Evolutionary conservation across 2,329 filamentous ascomycete genomes (phyloP), one percentile per base, ranked within the genome.

Genomic region (Microsporum canis): DNA sequence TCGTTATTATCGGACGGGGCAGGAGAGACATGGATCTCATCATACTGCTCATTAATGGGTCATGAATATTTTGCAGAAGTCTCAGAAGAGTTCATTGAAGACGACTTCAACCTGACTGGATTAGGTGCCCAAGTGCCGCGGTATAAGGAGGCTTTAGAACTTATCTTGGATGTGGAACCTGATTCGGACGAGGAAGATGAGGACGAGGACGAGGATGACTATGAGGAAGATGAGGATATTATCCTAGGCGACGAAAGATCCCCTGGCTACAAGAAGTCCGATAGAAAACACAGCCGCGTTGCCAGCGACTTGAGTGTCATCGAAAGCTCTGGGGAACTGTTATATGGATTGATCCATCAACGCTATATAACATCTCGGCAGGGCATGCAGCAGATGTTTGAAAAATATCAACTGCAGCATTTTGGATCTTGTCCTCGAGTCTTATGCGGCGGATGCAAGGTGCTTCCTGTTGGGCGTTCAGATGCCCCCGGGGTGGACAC

Each of bases 51-150:
- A 43, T 81, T 97, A 53, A 83, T 97, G 63, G 94, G 94, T 64
- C 94, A 99, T 74, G 94, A 99, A 76, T 99, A 97, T 78, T 99
- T 99, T 75, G 94, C 94, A 65, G 94, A 99, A 79, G 92, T 99
- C 58, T 94, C 90, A 53, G 94, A 99, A 77, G 94, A 99, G 71
- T 99, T 99, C 70, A 97, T 99, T 72, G 94, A 99, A 75, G 94
- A 99, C 84, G 94, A 99, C 76, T 99, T 99, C 81, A 99, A 99
- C 76, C 81, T 99, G 66, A 99, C 94, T 0, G 94, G 94, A 57
- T 80, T 99, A 70, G 91, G 96, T 76, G 88, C 87, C 63, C 92
- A 97, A 77, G 94, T 99, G 59, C 88, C 90, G 65, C 96, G 96
- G 89, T 99, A 99, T 76, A 99, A 97, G 77, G 94, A 99, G 77